phyloP scores from a whole-genome alignment of 2,329 filamentous ascomycete species.

The Ascochyta rabiei region DNA sequence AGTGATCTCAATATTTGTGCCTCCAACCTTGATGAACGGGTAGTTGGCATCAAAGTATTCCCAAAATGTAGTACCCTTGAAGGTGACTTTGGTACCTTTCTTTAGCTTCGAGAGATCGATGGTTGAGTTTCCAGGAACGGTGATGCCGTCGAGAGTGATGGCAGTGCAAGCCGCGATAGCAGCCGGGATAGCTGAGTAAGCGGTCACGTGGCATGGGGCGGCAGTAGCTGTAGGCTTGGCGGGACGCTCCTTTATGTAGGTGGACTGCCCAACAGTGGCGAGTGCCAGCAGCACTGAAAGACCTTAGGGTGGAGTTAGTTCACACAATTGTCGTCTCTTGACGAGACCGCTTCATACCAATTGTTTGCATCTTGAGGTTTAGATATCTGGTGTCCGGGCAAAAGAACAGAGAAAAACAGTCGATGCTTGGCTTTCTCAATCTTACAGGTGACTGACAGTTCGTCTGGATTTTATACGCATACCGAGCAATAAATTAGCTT shows the following conservation, averaged over 20 bases:
- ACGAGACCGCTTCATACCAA: not conserved
- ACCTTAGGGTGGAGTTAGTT: constrained; percentile 1
- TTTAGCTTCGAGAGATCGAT: constrained; percentile 64
- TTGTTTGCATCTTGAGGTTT: constrained; percentile 4
- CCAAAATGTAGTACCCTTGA: constrained; percentile 65
- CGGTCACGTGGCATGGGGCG: constrained; percentile 26
- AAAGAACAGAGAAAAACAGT: not conserved
- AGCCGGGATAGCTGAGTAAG: constrained; percentile 20
- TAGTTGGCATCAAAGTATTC: constrained; percentile 35
- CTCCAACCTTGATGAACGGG: constrained; percentile 67
- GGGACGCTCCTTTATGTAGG: constrained; percentile 13
- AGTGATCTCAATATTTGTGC: constrained; percentile 63
- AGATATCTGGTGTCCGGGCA: not conserved
- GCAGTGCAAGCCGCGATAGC: constrained; percentile 54
- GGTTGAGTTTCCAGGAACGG: constrained; percentile 63
- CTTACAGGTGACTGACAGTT: not conserved
- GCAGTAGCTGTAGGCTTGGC: not conserved
- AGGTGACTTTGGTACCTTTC: constrained; percentile 63
- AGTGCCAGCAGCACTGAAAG: constrained; percentile 14
- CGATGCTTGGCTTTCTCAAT: not conserved
- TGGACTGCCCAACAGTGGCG: constrained; percentile 15
- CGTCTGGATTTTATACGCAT: constrained; percentile 5
- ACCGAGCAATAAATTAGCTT: not conserved
- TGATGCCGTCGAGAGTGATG: constrained; percentile 60
- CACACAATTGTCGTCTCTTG: not conserved